Conservation (phyloP, 371 early-diverging fungal species). For the Mortierella sp. region DNA sequence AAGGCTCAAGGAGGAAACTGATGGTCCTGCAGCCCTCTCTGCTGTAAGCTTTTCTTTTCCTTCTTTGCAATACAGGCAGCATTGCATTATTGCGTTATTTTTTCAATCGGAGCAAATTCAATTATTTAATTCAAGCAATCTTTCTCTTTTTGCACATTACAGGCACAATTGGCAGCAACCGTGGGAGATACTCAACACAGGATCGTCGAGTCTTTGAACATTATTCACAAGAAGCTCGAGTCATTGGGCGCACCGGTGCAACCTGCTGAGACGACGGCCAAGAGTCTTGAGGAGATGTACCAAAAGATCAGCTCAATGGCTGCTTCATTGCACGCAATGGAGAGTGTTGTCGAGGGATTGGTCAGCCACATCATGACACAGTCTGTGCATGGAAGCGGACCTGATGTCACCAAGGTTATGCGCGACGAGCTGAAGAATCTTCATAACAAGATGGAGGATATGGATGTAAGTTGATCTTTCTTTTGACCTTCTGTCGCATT, state of each 20-base stretch:
- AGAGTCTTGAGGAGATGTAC: constrained; percentile 43
- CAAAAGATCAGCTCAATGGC: constrained; percentile 68
- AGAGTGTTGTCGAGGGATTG: constrained; percentile 78
- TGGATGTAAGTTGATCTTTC: constrained; percentile 33
- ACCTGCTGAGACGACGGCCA: constrained; percentile 39
- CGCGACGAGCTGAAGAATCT: constrained; percentile 46
- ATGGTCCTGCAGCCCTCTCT: constrained; percentile 23
- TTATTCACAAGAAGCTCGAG: constrained; percentile 69
- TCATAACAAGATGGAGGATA: constrained; percentile 55
- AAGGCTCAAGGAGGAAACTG: constrained; percentile 37
- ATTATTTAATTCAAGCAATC: neutral
- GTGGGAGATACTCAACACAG: constrained; percentile 77
- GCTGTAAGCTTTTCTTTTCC: constrained; percentile 30
- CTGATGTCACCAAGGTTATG: constrained; percentile 45
- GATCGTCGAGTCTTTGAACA: constrained; percentile 76
- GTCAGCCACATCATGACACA: constrained; percentile 67
- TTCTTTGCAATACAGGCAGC: neutral
- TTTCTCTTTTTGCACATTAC: neutral
- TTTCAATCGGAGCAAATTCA: neutral
- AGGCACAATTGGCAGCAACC: constrained; percentile 56
- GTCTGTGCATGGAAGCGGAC: constrained; percentile 6
- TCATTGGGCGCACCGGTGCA: constrained; percentile 67
- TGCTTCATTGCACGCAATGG: constrained; percentile 84
- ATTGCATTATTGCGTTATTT: neutral
- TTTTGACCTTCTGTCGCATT: neutral